phyloP scores from a whole-genome alignment of 2,329 filamentous ascomycete genomes.

The Aureobasidium mangrovei region DNA sequence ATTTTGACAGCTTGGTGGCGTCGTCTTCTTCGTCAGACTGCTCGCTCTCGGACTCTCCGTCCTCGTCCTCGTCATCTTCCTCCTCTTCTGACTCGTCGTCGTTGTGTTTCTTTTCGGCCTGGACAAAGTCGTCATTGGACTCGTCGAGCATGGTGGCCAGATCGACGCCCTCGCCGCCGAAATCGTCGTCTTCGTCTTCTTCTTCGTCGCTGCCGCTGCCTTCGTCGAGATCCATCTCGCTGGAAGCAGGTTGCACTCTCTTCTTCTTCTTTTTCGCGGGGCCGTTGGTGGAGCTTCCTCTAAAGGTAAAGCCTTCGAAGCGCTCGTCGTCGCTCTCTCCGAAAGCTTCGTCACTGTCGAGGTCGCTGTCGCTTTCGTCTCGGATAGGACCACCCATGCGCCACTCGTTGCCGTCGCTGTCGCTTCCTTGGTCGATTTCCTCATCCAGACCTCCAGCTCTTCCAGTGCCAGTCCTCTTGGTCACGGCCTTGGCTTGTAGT shows the following conservation, averaged over 20 bases:
- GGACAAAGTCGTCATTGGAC: conserved; percentile 35
- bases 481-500: conserved; percentile 25
- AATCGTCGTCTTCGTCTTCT: conserved; percentile 45
- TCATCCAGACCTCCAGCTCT: conserved; percentile 24
- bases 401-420: conserved; percentile 82
- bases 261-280: conserved; percentile 44
- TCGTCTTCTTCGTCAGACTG: conserved; percentile 38
- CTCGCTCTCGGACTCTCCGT: conserved; percentile 46
- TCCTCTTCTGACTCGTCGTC: conserved; percentile 24
- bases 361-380: conserved; percentile 57
- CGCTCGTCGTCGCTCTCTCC: conserved; percentile 79
- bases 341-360: conserved; percentile 75
- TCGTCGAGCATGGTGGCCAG: conserved; percentile 52
- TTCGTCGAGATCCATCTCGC: conserved; percentile 43
- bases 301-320: conserved; percentile 68
- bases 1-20: conserved; percentile 48
- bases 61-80: conserved; percentile 37
- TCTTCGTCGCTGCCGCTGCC: conserved; percentile 35
- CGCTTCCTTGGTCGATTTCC: conserved; percentile 64
- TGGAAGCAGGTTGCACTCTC: conserved; percentile 22
- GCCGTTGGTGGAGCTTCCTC: conserved; percentile 49
- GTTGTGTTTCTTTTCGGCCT: conserved; percentile 32
- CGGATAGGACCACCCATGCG: conserved; percentile 58
- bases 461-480: conserved; percentile 19
- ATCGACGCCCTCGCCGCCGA: conserved; percentile 56